phyloP scores from a whole-genome alignment of 148 eudicot genomes.

The Rhododendron ferrugineum region DNA sequence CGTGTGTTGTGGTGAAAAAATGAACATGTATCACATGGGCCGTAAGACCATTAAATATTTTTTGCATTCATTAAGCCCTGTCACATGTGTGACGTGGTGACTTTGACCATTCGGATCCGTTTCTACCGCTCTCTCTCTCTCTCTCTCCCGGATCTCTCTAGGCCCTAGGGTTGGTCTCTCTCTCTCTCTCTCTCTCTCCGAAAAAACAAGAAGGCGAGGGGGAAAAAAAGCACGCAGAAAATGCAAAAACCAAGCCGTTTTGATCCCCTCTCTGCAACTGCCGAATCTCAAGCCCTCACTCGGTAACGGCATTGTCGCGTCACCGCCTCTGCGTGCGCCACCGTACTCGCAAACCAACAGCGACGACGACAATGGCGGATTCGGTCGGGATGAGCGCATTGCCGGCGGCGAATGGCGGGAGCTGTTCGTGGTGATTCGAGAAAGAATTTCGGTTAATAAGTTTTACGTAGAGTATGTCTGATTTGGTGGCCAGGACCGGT shows the following conservation, averaged over 20 bases:
- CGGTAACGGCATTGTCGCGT: background rate
- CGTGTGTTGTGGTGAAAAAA: no score
- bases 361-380: conserved; percentile 4
- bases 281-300: background rate
- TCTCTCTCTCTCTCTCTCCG: background rate
- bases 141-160: background rate
- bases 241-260: background rate
- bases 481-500: conserved; percentile 23
- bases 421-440: background rate
- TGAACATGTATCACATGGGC: no score
- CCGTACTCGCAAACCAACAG: background rate
- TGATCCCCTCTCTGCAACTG: background rate
- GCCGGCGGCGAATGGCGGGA: background rate
- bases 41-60: no score
- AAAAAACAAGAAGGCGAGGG: background rate
- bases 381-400: background rate
- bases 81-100: background rate
- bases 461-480: background rate
- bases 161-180: background rate
- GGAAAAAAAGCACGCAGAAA: background rate
- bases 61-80: background rate
- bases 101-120: background rate
- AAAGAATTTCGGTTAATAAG: background rate
- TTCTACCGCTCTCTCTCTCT: background rate
- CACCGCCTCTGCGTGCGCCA: background rate